Conservation (phyloP, 495 filamentous ascomycete genomes). For the Trichoderma asperelloides region DNA sequence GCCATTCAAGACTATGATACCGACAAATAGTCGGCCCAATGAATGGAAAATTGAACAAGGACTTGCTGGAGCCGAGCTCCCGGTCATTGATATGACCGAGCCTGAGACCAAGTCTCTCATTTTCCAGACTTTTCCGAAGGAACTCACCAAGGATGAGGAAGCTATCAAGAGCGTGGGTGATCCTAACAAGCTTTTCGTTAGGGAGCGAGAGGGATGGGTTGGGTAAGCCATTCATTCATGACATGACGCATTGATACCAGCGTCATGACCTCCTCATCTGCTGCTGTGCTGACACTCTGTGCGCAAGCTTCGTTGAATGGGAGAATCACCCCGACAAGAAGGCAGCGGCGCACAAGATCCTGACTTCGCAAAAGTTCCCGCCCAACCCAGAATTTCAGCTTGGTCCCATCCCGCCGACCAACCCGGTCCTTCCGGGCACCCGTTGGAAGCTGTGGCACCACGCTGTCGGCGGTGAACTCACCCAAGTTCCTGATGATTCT, state of each 20-base stretch:
- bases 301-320: slow-evolving; percentile 54
- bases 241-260: not conserved
- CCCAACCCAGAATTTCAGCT: slow-evolving; percentile 52
- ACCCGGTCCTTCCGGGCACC: slow-evolving; percentile 50
- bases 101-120: not conserved
- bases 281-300: not conserved
- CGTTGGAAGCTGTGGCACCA: slow-evolving; percentile 59
- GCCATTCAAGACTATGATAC: not conserved
- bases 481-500: slow-evolving; percentile 39
- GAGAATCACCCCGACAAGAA: slow-evolving; percentile 61
- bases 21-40: not conserved
- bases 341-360: slow-evolving; percentile 43
- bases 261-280: not conserved
- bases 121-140: not conserved
- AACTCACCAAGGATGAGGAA: not conserved
- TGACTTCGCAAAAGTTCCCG: slow-evolving; percentile 48
- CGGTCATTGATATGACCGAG: not conserved
- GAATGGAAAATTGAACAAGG: slow-evolving; percentile 5
- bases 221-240: not conserved
- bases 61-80: not conserved
- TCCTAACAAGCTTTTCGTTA: slow-evolving; percentile 10
- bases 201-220: slow-evolving; percentile 16
- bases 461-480: slow-evolving; percentile 40
- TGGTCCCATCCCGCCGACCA: slow-evolving; percentile 48
- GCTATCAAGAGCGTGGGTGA: not conserved